These are phyloP conservation scores for Pelargonium citronellum DNA, from an alignment of 441 rosid species.

Conservation along the genomic window DNA sequence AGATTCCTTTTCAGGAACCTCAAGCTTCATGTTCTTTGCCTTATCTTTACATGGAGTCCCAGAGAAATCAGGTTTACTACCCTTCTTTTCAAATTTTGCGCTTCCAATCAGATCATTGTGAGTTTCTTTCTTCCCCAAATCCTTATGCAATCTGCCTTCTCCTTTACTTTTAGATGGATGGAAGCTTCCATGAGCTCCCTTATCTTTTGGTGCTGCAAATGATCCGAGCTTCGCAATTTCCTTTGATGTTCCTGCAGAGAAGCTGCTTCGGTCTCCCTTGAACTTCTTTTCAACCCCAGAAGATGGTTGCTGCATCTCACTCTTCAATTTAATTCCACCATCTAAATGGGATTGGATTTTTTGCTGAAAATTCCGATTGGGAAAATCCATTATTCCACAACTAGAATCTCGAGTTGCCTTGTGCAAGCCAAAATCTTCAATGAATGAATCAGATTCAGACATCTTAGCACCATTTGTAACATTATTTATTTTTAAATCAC, in stretches of 20 bases:
- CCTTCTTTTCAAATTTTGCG: slow-evolving; percentile 7
- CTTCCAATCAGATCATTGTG: background rate
- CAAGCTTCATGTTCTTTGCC: slow-evolving; percentile 3
- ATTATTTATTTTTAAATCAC: background rate
- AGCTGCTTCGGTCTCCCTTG: slow-evolving; percentile 4
- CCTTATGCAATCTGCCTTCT: slow-evolving; percentile 6
- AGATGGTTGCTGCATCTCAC: slow-evolving; percentile 4
- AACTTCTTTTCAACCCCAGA: slow-evolving; percentile 10
- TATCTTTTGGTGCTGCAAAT: slow-evolving; percentile 9
- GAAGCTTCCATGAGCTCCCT: slow-evolving; percentile 4
- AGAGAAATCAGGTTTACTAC: background rate
- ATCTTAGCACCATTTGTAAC: background rate
- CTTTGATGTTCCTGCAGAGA: background rate
- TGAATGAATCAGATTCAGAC: slow-evolving; percentile 2
- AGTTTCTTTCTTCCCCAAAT: background rate
- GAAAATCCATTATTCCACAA: slow-evolving; percentile 6
- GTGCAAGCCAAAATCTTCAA: background rate
- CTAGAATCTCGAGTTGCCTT: background rate
- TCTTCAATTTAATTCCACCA: background rate
- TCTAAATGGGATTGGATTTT: background rate
- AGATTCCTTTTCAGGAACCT: background rate
- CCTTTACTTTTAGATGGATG: slow-evolving; percentile 10
- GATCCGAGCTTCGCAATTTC: background rate
- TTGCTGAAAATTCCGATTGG: slow-evolving; percentile 4
- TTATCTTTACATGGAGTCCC: slow-evolving; percentile 2